A percentile compares a stretch with the other conserved stretches of the same genome.
Conservation (phyloP, 2,329 filamentous ascomycete species). For the Penicillium brasilianum region DNA sequence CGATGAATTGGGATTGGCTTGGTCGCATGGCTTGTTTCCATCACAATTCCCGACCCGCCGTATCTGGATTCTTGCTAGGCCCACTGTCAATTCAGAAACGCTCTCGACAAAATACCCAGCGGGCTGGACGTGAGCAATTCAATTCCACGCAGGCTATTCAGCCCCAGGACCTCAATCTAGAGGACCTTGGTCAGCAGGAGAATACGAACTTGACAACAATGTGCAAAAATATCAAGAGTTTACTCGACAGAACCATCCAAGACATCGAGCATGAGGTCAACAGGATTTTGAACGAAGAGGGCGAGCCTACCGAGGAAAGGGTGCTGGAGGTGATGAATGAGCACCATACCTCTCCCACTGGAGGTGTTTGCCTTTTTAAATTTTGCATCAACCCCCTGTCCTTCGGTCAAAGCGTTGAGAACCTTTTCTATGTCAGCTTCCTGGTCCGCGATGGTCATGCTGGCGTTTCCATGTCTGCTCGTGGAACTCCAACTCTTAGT, state of each 20-base stretch:
- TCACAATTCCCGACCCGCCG: conserved; percentile 72
- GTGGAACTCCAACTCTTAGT: conserved; percentile 80
- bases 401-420: conserved; percentile 94
- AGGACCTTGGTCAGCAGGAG: conserved; percentile 76
- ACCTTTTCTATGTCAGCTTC: conserved; percentile 96
- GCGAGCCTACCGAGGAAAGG: conserved; percentile 46
- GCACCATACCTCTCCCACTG: conserved; percentile 68
- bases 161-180: conserved; percentile 76
- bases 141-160: conserved; percentile 70
- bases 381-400: conserved; percentile 90
- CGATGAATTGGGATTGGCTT: conserved; percentile 83
- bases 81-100: conserved; percentile 90
- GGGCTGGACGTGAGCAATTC: conserved; percentile 70
- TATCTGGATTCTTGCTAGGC: conserved; percentile 84
- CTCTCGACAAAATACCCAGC: conserved; percentile 70
- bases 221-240: conserved; percentile 73
- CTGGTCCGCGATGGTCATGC: conserved; percentile 84
- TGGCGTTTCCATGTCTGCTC: conserved; percentile 72
- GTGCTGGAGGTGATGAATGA: conserved; percentile 63
- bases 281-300: conserved; percentile 43
- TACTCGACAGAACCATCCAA: conserved; percentile 56
- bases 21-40: conserved; percentile 78
- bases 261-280: conserved; percentile 56
- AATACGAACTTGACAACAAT: conserved; percentile 79
- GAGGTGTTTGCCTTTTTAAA: conserved; percentile 77